Base-by-base conservation (phyloP, 1,139 yeast species). In the Waltiozyma sp. region DNA sequence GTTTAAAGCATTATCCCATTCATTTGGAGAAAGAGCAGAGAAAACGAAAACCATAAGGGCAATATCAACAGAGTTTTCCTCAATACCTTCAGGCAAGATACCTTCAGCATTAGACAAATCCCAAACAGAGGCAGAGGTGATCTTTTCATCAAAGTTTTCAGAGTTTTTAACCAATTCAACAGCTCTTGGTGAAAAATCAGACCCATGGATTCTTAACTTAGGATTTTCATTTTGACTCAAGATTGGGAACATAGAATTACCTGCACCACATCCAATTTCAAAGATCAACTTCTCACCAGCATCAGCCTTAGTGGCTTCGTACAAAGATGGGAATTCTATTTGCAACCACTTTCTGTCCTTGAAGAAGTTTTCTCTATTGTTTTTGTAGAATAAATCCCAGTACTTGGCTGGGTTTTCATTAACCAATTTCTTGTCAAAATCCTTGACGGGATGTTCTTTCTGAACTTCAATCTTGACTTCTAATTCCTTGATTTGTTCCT, bases 251-350 rank as follows among this genome's bases (percentile, higher is more conserved):
- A 91, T 73, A 0, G 98, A 91, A 61, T 93, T 93, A 14, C 99
- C 99, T 3, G 96, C 98, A 44, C 98, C 99, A 65, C 98, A 91
- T 3, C 99, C 99, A 43, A 93, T 83, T 60, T 91, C 99, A 43
- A 91, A 71, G 33, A 91, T 82, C 2, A 81, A 78, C 26, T 73
- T 72, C 5, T 81, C 75, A n/a, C 87, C 82, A 14, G 80, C 72
- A 38, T 77, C 84, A 41, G 75, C 70, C 43, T 75, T 72, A 1
- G 95, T 85, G 3, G 88, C 83, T 48, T 79, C 81, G 57, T 83
- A 89, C 36, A 91, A 66, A 15, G 76, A 69, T 1, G 98, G 99
- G 51, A 91, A 91, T 64, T 91, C 99, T 41, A 89, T 83, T 58
- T 85, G 87, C 46, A 91, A 69, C 99, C 99, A 91, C 58, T 87